Evolutionary conservation across 2,329 filamentous ascomycete species (phyloP).

Genomic region (Ilyonectria sp.): DNA sequence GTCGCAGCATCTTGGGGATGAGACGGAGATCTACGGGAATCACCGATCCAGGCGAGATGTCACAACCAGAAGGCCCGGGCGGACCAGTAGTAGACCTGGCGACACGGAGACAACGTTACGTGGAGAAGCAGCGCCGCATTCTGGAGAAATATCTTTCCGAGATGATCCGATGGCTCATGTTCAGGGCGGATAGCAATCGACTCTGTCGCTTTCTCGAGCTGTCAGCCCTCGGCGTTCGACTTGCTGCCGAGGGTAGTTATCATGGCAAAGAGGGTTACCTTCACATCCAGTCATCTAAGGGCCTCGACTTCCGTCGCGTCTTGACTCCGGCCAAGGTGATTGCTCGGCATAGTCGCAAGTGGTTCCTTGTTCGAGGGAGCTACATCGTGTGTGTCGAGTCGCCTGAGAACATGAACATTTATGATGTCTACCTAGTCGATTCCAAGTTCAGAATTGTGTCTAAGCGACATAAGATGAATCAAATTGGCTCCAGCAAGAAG

Average conservation of each 20-base stretch:
- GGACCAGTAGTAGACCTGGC: conserved; percentile 66
- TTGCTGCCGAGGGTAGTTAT: conserved; percentile 96
- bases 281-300: conserved; percentile 92
- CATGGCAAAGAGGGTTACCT: conserved; percentile 98
- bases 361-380: conserved; percentile 98
- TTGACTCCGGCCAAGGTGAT: conserved; percentile 85
- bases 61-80: conserved; percentile 58
- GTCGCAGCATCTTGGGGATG: conserved; percentile 69
- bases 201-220: conserved; percentile 96
- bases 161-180: conserved; percentile 97
- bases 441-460: conserved; percentile 86
- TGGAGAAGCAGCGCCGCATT: conserved; percentile 86
- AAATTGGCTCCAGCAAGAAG: conserved; percentile 72
- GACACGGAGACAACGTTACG: conserved; percentile 70
- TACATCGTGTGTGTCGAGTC: conserved; percentile 99
- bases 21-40: conserved; percentile 68
- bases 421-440: conserved; percentile 98
- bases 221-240: conserved; percentile 91
- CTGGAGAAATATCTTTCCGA: conserved; percentile 92
- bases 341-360: conserved; percentile 89
- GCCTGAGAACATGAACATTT: conserved; percentile 98
- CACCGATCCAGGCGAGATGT: conserved; percentile 63
- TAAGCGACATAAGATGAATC: conserved; percentile 73
- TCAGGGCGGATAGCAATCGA: conserved; percentile 94
- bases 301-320: conserved; percentile 86